These are phyloP conservation scores for Nicotiana obtusifolia DNA, from an alignment of 257 asterid genomes.

Conservation along the genomic window DNA sequence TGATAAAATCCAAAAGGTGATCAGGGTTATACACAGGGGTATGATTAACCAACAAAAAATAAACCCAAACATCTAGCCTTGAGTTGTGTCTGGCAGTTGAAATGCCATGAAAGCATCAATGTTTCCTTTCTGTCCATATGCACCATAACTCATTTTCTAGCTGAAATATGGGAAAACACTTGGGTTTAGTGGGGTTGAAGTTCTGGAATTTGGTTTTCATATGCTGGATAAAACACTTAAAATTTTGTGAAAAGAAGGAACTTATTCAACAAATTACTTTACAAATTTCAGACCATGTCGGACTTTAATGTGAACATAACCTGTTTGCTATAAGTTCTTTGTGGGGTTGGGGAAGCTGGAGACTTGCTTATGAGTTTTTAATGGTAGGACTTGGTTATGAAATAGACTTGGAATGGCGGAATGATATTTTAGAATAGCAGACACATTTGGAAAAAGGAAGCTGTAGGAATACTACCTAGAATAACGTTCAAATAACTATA, in stretches of 20 bases:
- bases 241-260: neutral
- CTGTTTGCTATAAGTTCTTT: neutral
- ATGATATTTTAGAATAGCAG: neutral
- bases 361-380: neutral
- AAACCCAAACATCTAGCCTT: too few relatives aligned
- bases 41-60: too few relatives aligned
- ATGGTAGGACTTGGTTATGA: neutral
- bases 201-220: conserved; percentile 4
- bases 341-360: neutral
- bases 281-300: neutral
- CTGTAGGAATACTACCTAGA: neutral
- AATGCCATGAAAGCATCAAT: too few relatives aligned
- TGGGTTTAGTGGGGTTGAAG: neutral
- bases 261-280: neutral
- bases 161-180: neutral
- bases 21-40: too few relatives aligned
- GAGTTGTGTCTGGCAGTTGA: too few relatives aligned
- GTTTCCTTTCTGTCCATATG: too few relatives aligned
- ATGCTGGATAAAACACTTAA: neutral
- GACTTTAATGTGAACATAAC: neutral
- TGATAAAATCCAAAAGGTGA: too few relatives aligned
- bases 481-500: neutral
- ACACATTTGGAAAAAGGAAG: neutral
- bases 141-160: neutral
- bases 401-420: neutral